Base-by-base conservation (phyloP, 192 early-diverging fungal genomes). In the Phlyctochytrium planicorne region DNA sequence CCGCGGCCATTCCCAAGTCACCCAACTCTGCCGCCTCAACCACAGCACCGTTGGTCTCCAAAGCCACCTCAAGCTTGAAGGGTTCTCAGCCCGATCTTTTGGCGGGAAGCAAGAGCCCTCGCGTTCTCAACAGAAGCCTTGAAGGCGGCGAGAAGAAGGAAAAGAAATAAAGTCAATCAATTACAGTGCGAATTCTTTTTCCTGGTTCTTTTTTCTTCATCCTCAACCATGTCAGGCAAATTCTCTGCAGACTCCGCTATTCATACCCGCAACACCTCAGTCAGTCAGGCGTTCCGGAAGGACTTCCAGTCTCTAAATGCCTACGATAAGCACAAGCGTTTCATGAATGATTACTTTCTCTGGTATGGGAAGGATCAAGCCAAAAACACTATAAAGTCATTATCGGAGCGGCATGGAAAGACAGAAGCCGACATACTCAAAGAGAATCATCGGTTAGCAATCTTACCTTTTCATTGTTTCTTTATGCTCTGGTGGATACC, bases 351-450 rank as follows among this genome's bases (percentile, higher is more conserved):
- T 34, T 90, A 90, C 71, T 36, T 77, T 30, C 68, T 59, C 20
- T 79, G 79, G 52, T 86, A 84, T 60, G 72, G 68, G 3, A 32
- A 53, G n/a, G 35, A 25, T n/a, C 1, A 1, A 3, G 16, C 25
- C 30, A 10, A 32, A 17, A 1, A 59, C 53, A 27, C 53, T 23
- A 40, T 52, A 52, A 35, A 25, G 14, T 33, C 59, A 0, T 1
- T 30, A 14, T 12, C 6, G 33, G 23, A 50, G 34, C 17, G 14
- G 2, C 40, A 17, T 4, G 68, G 59, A 4, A 83, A 80, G 52
- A 84, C 84, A 0, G 91, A 92, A 62, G 52, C 79, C 4, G 90
- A 92, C n/a, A 84, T 91, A 37, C 69, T 92, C n/a, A 74, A 80
- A 17, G 79, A 84, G 66, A 82, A 90, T 50, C 91, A 92, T 75